Evolutionary conservation across 2,329 filamentous ascomycete species (phyloP).

Genomic region (Fusarium goolgardi): DNA sequence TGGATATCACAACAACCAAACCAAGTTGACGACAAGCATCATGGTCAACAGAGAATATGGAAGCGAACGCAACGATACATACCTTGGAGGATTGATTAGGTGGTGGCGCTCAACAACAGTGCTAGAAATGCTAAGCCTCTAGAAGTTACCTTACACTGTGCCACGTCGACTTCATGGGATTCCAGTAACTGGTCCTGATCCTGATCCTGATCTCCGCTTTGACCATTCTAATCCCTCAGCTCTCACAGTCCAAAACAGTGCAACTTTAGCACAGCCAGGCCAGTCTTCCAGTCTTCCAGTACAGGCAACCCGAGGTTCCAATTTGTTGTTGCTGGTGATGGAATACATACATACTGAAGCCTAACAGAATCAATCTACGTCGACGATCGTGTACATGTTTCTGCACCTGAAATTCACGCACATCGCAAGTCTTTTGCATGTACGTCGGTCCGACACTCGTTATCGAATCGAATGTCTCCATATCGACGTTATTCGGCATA

Average conservation of each 20-base stretch:
- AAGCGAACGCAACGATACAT: not conserved
- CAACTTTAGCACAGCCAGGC: not conserved
- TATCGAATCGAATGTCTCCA: conserved; percentile 11
- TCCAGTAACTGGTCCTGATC: no score
- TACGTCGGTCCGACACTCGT: conserved; percentile 27
- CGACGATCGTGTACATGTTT: conserved; percentile 16
- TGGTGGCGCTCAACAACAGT: conserved; percentile 6
- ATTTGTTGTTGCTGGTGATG: not conserved
- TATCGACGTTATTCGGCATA: conserved; percentile 15
- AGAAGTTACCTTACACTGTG: conserved; percentile 23
- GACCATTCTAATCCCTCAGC: conserved; percentile 12
- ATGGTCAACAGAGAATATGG: not conserved
- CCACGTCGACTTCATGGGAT: conserved; percentile 7
- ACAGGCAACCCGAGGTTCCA: not conserved
- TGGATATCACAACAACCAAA: not conserved
- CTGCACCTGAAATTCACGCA: conserved; percentile 2
- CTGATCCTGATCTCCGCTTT: not conserved
- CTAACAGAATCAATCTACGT: conserved; percentile 21
- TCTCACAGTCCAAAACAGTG: conserved; percentile 36
- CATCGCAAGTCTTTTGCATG: conserved; percentile 2
- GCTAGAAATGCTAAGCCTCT: not conserved
- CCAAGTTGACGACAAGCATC: not conserved
- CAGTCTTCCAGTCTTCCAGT: no score
- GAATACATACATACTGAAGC: not conserved
- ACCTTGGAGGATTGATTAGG: not conserved